Evolutionary conservation across 495 filamentous ascomycete species (phyloP), one percentile per base, ranked within the genome.

Genomic region (Parathielavia appendiculata): DNA sequence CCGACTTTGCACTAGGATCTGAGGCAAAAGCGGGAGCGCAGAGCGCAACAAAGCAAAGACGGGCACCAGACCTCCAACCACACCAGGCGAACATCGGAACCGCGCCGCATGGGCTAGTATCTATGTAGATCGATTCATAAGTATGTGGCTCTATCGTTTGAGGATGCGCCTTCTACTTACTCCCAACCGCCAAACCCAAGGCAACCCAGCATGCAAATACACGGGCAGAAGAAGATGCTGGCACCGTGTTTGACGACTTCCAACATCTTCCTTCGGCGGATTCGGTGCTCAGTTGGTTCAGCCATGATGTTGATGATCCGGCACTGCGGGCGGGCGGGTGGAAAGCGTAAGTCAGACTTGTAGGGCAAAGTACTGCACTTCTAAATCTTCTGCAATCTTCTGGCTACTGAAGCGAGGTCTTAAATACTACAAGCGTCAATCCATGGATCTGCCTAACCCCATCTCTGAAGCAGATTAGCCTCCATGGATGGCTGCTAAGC

Each of bases 71-170:
- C 26, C 26, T 30, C 26, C 26, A 30, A 30, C 26, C 26, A 30
- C 26, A 30, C 26, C 6, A 30, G 26, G 26, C 26, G 6, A 30
- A 30, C 26, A 30, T 30, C 6, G 6, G 26, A 41, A 41, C 39
- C 39, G 39, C 39, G 39, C 39, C 39, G 39, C 39, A 41, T 41
- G 39, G 39, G 39, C 39, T 41, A 41, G 39, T 41, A 41, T 41
- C 39, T 41, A 40, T 40, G 39, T 41, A 41, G 39, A 16, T 41
- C 39, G 39, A 41, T 17, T 41, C 39, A 19, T 41, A 41, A 41
- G 39, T 41, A 41, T 41, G 39, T 41, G 39, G 39, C 8, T 41
- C 39, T 41, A n/a, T 17, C 16, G 39, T 41, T n/a, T 19, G 16
- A 41, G 39, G 39, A 11, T 2, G 16, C 39, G 39, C 39, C 39